Base-by-base conservation (phyloP, 176 grass and related monocot genomes). In the Themeda triandra region DNA sequence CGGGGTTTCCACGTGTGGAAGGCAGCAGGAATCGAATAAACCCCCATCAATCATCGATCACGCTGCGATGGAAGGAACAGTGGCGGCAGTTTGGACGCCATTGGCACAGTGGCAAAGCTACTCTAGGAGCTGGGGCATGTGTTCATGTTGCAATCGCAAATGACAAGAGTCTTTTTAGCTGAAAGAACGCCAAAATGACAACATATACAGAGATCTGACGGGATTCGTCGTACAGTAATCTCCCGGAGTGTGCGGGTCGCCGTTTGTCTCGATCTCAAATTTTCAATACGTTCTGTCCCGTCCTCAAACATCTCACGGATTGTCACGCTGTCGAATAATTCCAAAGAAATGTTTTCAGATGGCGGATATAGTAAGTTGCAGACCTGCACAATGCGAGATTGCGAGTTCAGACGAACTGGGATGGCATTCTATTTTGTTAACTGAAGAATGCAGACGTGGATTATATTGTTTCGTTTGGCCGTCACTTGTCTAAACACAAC, bases 1-100 rank as follows among this genome's bases (percentile, higher is more conserved):
- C 67, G 80, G 83, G 54, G 60, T 75, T 63, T 80, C 68, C 89
- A 87, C 88, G 80, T 87, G 84, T 80, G 75, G 71, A 77, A 45
- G 71, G 85, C 71, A 69, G 32, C 58, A 83, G 0, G 28, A 46
- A 62, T 51, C 28, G 24, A 87, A 80, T 83, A 42, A 48, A 83
- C 24, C 67, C 67, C 73, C 36, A 51, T 39, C 80, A 83, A n/a
- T n/a, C n/a, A n/a, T n/a, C n/a, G n/a, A n/a, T n/a, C n/a, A n/a
- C n/a, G n/a, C n/a, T n/a, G n/a, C n/a, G n/a, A n/a, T n/a, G n/a
- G n/a, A n/a, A n/a, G 49, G 18, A 53, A 23, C 19, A 23, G 51
- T 30, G 4, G 9, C 12, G 5, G 40, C 27, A 63, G 18, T 77
- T 81, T 51, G 72, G 76, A 75, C 54, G 81, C 10, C 21, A 51